Conservation (phyloP, 768 basidiomycete genomes). For the Exidia glandulosa region DNA sequence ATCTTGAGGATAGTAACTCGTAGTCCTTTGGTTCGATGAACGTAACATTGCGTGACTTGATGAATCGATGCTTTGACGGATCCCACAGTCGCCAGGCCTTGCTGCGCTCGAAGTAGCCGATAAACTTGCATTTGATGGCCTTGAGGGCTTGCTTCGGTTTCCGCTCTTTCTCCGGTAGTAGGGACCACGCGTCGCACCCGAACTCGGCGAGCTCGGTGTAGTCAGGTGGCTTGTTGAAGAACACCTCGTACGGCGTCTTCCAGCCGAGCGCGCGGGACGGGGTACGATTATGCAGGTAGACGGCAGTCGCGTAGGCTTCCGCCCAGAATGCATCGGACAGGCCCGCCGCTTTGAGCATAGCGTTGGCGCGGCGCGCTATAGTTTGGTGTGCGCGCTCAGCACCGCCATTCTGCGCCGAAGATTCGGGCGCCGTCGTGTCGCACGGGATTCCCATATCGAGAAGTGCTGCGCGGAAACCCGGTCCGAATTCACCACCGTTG, state of each 20-base stretch:
- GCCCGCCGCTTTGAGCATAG: conserved; percentile 8
- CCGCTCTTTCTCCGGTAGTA: too few relatives aligned
- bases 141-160: too few relatives aligned
- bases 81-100: too few relatives aligned
- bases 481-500: background rate
- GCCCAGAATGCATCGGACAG: conserved; percentile 9
- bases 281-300: background rate
- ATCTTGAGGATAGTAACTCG: too few relatives aligned
- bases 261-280: background rate
- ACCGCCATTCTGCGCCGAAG: conserved; percentile 16
- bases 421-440: background rate
- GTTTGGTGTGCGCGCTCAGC: conserved; percentile 13
- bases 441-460: background rate
- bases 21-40: too few relatives aligned
- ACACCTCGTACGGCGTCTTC: background rate
- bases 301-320: conserved; percentile 5
- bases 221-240: background rate
- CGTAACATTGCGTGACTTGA: too few relatives aligned
- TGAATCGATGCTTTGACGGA: too few relatives aligned
- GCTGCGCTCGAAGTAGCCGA: too few relatives aligned
- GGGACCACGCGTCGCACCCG: background rate
- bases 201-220: background rate
- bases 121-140: too few relatives aligned
- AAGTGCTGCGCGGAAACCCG: background rate
- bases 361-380: conserved; percentile 2